phyloP scores from a whole-genome alignment of 371 early-diverging fungal species.

The Entomophthora muscae region DNA sequence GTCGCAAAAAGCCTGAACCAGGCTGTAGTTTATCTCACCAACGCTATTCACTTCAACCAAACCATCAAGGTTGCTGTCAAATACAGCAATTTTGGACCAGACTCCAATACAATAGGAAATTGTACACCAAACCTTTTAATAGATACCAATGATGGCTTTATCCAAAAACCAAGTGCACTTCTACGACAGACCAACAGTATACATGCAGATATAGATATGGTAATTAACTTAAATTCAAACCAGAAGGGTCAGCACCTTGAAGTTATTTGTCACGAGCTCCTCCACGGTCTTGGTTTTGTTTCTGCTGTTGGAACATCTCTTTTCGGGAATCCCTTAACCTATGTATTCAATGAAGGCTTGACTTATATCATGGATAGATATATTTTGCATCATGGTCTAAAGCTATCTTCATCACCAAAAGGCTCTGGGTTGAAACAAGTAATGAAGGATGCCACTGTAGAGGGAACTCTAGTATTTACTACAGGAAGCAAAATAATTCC shows the following conservation, averaged over 20 bases:
- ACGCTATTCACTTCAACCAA: background rate
- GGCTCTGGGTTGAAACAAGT: too few species aligned
- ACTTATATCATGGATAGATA: too few species aligned
- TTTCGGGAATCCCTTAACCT: too few species aligned
- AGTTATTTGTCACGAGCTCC: conserved; percentile 36
- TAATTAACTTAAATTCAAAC: background rate
- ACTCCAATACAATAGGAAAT: background rate
- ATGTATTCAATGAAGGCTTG: too few species aligned
- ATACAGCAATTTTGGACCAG: background rate
- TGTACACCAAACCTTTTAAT: background rate
- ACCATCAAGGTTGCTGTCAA: background rate
- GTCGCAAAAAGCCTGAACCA: background rate
- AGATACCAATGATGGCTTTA: background rate
- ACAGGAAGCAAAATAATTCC: too few species aligned
- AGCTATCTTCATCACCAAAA: too few species aligned
- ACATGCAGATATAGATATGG: too few species aligned
- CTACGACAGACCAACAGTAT: too few species aligned
- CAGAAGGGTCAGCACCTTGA: conserved; percentile 11
- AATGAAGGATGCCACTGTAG: background rate
- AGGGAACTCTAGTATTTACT: background rate
- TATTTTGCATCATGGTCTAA: too few species aligned
- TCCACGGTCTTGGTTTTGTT: conserved; percentile 42
- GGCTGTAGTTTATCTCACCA: background rate
- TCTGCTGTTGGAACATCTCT: conserved; percentile 28
- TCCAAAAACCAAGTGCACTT: background rate